phyloP scores from a whole-genome alignment of 2,329 filamentous ascomycete genomes.

The Penicillium thymicola region DNA sequence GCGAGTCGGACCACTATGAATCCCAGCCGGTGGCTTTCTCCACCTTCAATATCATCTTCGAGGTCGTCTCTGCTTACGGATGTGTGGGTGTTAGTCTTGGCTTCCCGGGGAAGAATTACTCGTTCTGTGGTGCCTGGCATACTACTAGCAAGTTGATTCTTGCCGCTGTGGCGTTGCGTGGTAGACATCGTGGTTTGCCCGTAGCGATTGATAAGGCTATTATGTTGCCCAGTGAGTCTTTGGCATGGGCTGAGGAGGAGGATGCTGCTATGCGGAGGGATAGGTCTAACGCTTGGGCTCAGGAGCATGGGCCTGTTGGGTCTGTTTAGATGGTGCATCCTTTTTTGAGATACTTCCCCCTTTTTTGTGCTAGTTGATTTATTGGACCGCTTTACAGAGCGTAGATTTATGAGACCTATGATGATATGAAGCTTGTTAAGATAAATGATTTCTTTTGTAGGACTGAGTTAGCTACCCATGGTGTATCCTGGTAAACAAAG shows the following conservation, averaged over 20 bases:
- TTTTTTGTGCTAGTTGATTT: background rate
- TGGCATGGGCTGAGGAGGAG: slow-evolving; percentile 44
- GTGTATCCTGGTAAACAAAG: slow-evolving; percentile 12
- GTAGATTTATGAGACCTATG: background rate
- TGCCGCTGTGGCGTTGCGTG: slow-evolving; percentile 56
- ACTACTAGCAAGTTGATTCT: slow-evolving; percentile 57
- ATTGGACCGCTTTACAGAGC: background rate
- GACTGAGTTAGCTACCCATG: slow-evolving; percentile 4
- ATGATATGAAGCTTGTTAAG: slow-evolving; percentile 7
- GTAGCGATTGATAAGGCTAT: slow-evolving; percentile 55
- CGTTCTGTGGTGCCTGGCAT: slow-evolving; percentile 55
- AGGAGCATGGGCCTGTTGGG: slow-evolving; percentile 26
- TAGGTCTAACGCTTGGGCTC: slow-evolving; percentile 22
- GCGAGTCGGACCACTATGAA: slow-evolving; percentile 57
- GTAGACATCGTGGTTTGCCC: slow-evolving; percentile 56
- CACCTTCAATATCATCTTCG: slow-evolving; percentile 57
- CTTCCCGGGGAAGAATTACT: slow-evolving; percentile 52
- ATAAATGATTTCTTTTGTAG: slow-evolving; percentile 12
- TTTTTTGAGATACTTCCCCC: background rate
- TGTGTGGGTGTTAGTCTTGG: slow-evolving; percentile 61
- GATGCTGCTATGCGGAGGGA: slow-evolving; percentile 37
- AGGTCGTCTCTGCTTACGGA: slow-evolving; percentile 52
- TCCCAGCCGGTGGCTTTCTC: slow-evolving; percentile 52
- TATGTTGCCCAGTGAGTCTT: slow-evolving; percentile 40
- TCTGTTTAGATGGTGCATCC: slow-evolving; percentile 16